Evolutionary conservation across 2,329 filamentous ascomycete genomes (phyloP), one percentile per base, ranked within the genome.

Genomic region (Neopestalotiopsis sp.): DNA sequence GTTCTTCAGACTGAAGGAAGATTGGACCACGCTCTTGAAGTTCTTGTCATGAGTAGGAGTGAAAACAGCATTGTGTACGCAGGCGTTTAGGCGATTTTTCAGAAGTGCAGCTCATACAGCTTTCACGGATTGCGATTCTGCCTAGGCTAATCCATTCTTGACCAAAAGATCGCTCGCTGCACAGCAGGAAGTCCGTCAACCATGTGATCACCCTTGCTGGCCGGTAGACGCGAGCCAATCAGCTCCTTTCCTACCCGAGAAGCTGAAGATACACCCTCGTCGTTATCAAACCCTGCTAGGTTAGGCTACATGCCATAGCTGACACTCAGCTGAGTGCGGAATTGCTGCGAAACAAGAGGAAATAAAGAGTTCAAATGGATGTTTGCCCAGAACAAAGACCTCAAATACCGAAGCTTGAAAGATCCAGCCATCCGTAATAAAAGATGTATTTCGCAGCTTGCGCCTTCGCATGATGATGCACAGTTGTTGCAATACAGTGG

Each of bases 201-300:
- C 34, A 12, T 14, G 17, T 38, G 5, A 34, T 4, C 3, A 38
- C 20, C 32, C 59, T 61, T 61, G 59, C 10, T 34, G 13, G 14
- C 34, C 2, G 4, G 13, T 17, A 20, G 14, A 40, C 10, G 59
- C 14, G 14, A 30, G 13, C 59, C 59, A 61, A 61, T 61, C 59
- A 61, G 32, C n/a, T 34, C 28, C 34, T 17, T 20, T 34, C 2
- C 12, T 34, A 34, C 17, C 30, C 59, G 59, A 40, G n/a, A 3
- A 66, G 65, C 65, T 66, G 65, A 66, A 59, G 34, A 61, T 28
- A 66, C n/a, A 53, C 65, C 65, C 30, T 40, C 12, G 45, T 10
- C 17, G 28, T 66, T 24, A 24, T 57, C 34, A 40, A 30, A 17
- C 59, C 32, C 59, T 9, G 17, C 45, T 17, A 38, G 12, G 5